phyloP scores from a whole-genome alignment of 2,329 filamentous ascomycete species.

The Tolypocladium tropicale region DNA sequence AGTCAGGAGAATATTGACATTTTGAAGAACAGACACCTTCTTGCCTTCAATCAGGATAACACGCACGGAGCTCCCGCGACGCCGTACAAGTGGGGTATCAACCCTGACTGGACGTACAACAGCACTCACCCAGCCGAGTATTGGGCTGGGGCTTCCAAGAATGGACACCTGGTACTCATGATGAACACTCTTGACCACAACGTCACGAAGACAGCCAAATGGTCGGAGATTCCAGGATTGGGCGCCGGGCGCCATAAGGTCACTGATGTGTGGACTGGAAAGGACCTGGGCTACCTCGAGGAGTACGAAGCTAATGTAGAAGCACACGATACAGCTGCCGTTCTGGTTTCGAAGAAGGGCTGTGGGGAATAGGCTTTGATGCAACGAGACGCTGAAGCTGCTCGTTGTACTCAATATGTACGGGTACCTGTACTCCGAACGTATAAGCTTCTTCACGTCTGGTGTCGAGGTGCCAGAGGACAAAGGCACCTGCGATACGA shows the following conservation, averaged over 20 bases:
- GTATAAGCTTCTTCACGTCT: too few relatives aligned
- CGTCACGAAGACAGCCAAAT: conserved; percentile 25
- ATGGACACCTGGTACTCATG: conserved; percentile 35
- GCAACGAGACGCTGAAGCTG: too few relatives aligned
- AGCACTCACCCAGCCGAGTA: conserved; percentile 35
- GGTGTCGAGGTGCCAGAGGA: too few relatives aligned
- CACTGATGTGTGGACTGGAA: conserved; percentile 35
- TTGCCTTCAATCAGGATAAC: conserved; percentile 36
- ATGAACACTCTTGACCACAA: conserved; percentile 29
- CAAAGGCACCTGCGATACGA: too few relatives aligned
- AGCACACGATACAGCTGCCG: conserved; percentile 24
- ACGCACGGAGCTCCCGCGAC: conserved; percentile 27
- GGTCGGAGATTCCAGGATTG: conserved; percentile 32
- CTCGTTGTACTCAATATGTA: too few relatives aligned
- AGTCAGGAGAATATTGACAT: conserved; percentile 24
- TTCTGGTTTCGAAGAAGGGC: conserved; percentile 6
- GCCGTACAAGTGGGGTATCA: conserved; percentile 38
- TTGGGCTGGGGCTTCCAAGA: conserved; percentile 32
- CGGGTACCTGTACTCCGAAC: too few relatives aligned
- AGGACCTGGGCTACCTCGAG: conserved; percentile 24
- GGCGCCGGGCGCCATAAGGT: conserved; percentile 22
- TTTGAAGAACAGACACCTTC: conserved; percentile 28
- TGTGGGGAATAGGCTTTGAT: not conserved
- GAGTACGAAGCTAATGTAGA: conserved; percentile 16
- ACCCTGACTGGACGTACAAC: conserved; percentile 39